Evolutionary conservation across 768 basidiomycete genomes (phyloP).

Genomic region (Guyanaporus albipodus): DNA sequence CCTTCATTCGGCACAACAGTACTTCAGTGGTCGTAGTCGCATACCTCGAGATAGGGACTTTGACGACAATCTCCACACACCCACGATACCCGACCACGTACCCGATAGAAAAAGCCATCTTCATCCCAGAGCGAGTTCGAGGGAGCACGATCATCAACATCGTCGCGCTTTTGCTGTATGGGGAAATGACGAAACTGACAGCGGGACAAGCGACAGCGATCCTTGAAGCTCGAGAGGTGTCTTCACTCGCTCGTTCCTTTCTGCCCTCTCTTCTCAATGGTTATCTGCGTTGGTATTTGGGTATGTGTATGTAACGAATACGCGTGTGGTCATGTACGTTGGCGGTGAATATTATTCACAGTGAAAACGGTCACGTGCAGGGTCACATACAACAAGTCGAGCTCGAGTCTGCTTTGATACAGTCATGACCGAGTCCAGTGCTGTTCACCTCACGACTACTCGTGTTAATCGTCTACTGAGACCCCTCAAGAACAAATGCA

Average conservation of each 20-base stretch:
- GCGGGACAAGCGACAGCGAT: constrained; percentile 74
- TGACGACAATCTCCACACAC: constrained; percentile 59
- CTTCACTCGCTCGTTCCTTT: background rate
- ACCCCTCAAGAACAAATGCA: constrained; percentile 46
- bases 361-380: constrained; percentile 14
- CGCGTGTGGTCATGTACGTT: constrained; percentile 1
- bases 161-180: constrained; percentile 76
- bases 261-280: background rate
- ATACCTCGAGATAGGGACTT: constrained; percentile 59
- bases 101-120: constrained; percentile 12
- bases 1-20: constrained; percentile 38
- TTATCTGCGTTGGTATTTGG: background rate
- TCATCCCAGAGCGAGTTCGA: constrained; percentile 10
- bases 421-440: constrained; percentile 18
- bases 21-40: constrained; percentile 45
- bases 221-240: constrained; percentile 28
- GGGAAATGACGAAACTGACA: constrained; percentile 88
- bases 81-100: constrained; percentile 44
- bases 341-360: too few relatives aligned
- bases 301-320: background rate
- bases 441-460: constrained; percentile 35
- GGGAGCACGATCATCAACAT: constrained; percentile 26
- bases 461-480: constrained; percentile 44
- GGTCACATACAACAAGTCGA: constrained; percentile 3
- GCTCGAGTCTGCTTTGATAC: too few relatives aligned